Evolutionary conservation across 768 basidiomycete species (phyloP), one percentile per base, ranked within the genome.

Genomic region (Boletus barrowsii): DNA sequence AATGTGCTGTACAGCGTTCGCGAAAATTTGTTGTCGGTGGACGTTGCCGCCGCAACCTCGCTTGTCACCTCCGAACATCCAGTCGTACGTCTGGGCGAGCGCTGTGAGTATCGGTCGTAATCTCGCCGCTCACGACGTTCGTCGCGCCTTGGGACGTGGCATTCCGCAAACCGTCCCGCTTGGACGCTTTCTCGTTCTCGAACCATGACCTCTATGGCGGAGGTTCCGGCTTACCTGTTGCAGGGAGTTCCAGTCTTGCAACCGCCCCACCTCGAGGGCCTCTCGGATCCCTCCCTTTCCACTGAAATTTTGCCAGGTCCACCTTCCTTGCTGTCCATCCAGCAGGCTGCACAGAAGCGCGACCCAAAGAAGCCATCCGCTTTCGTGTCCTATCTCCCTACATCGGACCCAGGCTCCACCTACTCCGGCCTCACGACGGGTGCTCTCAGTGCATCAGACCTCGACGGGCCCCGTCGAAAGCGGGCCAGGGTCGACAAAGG

Each of bases 251-350:
- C 84, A 53, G 82, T 87, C 59, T 75, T 82, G 65, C 90, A 90
- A 68, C 90, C 88, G 63, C 75, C 85, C 63, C 87, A 91, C 73
- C 82, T 90, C 53, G 90, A 90, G 70, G 86, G 88, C 62, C 63
- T 71, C 40, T 71, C 69, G 53, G 89, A 93, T 78, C 74, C 87
- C 52, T 78, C 81, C 59, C 80, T 92, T 64, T 90, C 92, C 58
- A 93, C 91, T 56, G 91, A 93, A 80, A 87, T 93, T 75, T 81
- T 93, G 64, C 91, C 91, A 66, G 90, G 90, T 24, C 91, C 91
- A 55, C 91, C 91, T 49, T 83, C 90, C 60, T 71, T 90, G 58
- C 75, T 79, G 60, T 83, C 87, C 63, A 74, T 84, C 54, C 86
- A 86, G 72, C 87, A 88, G 73, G 74, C 81, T 64, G 76, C 81